A percentile compares a stretch with the other conserved stretches of the same genome.
These are phyloP conservation scores for Gnomoniopsis smithogilvyi DNA, from an alignment of 2,329 filamentous ascomycete genomes.

Conservation along the genomic window DNA sequence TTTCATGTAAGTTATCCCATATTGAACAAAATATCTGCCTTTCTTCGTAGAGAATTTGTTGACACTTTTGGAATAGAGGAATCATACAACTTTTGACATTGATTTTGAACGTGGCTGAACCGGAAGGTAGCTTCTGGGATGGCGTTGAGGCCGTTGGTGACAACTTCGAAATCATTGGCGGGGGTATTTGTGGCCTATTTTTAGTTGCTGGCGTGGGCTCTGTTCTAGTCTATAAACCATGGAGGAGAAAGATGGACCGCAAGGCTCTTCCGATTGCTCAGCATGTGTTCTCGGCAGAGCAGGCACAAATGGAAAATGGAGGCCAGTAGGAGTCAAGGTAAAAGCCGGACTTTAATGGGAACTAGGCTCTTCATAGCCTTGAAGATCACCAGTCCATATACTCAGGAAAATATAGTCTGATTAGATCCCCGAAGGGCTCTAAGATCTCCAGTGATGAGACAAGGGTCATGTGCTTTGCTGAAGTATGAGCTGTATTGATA, in stretches of 20 bases:
- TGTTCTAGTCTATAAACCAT: slow-evolving; percentile 73
- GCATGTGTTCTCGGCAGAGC: neutral
- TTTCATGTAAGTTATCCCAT: slow-evolving; percentile 51
- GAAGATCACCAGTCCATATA: no score
- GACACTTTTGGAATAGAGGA: slow-evolving; percentile 41
- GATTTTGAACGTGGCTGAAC: slow-evolving; percentile 70
- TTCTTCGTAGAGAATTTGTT: no score
- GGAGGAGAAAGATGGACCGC: slow-evolving; percentile 55
- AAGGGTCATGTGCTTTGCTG: neutral
- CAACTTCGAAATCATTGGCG: slow-evolving; percentile 82
- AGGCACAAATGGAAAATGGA: neutral
- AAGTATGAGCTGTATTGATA: neutral
- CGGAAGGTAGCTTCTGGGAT: slow-evolving; percentile 82
- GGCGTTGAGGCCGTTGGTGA: slow-evolving; percentile 75
- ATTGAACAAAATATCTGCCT: no score
- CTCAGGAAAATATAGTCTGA: no score
- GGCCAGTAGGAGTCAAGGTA: neutral
- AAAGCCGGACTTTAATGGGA: no score
- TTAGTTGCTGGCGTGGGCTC: slow-evolving; percentile 72
- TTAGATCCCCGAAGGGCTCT: no score
- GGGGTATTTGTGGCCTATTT: slow-evolving; percentile 81
- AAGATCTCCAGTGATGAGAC: no score
- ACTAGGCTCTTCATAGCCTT: no score
- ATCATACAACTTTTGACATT: slow-evolving; percentile 79
- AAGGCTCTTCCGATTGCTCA: neutral